A percentile compares a stretch with the other conserved stretches of the same genome.
Evolutionary conservation across 345 rosid species (phyloP).

Genomic region (Eucalyptus guilfoylei): DNA sequence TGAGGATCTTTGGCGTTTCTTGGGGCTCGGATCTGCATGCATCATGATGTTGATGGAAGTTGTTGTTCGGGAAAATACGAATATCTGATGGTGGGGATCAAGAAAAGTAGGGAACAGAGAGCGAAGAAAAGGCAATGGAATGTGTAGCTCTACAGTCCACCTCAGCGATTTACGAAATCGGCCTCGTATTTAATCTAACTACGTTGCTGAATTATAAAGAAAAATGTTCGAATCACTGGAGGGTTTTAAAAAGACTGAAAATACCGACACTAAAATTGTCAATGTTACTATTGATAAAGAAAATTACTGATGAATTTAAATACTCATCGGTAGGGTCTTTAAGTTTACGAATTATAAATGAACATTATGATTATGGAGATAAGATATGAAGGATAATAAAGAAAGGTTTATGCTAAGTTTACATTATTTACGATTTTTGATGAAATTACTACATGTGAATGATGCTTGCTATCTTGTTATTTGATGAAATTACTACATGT

Average conservation of each 20-base stretch:
- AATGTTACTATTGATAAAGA: not conserved
- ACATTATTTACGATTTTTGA: not conserved
- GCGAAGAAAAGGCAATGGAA: not conserved
- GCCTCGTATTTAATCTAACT: not conserved
- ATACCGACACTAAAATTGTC: not conserved
- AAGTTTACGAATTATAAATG: not conserved
- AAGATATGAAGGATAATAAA: not conserved
- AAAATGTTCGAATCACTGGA: not conserved
- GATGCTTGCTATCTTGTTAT: not conserved
- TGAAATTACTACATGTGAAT: not conserved
- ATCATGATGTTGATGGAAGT: not conserved
- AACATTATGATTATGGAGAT: not conserved
- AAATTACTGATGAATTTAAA: not conserved
- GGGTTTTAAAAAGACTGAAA: not conserved
- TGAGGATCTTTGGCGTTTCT: not conserved
- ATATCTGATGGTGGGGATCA: not conserved
- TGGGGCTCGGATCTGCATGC: not conserved
- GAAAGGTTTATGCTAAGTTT: not conserved
- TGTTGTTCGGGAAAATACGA: not conserved
- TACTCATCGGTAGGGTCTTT: not conserved
- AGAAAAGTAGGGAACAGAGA: not conserved
- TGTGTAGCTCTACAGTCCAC: not conserved
- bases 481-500: not conserved
- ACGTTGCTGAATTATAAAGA: not conserved
- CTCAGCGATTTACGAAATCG: not conserved